These are phyloP conservation scores for Xylaria sp. DNA, from an alignment of 2,329 filamentous ascomycete genomes.

Conservation along the genomic window DNA sequence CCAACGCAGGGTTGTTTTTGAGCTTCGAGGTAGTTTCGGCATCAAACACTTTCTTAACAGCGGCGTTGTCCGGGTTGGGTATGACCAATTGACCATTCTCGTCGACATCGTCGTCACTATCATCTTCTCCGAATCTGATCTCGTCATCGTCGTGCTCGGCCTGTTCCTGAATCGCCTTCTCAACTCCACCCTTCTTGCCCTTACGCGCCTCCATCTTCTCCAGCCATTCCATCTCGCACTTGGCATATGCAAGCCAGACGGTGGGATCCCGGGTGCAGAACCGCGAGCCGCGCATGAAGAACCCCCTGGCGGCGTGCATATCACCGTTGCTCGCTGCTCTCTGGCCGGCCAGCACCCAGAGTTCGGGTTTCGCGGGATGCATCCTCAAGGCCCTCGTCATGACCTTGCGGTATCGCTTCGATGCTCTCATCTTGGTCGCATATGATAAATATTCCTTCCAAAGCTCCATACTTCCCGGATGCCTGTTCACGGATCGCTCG, in stretches of 20 bases:
- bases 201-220: conserved; percentile 81
- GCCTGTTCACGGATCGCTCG: conserved; percentile 85
- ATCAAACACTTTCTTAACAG: conserved; percentile 58
- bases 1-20: conserved; percentile 81
- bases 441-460: conserved; percentile 94
- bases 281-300: conserved; percentile 87
- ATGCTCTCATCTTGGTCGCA: conserved; percentile 73
- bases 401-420: conserved; percentile 72
- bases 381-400: conserved; percentile 80
- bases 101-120: conserved; percentile 58
- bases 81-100: conserved; percentile 55
- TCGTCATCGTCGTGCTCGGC: conserved; percentile 59
- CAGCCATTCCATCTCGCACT: conserved; percentile 92
- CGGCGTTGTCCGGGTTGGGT: conserved; percentile 57
- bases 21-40: conserved; percentile 63
- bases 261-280: conserved; percentile 82
- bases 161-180: conserved; percentile 67
- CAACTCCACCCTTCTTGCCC: conserved; percentile 55
- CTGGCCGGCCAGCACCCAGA: conserved; percentile 89
- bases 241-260: conserved; percentile 90
- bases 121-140: conserved; percentile 56
- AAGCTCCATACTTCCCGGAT: conserved; percentile 81
- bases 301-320: conserved; percentile 85
- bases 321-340: conserved; percentile 83
- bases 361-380: conserved; percentile 82